Evolutionary conservation across 2,329 filamentous ascomycete species (phyloP).

Genomic region (Apiospora rasikravindrae): DNA sequence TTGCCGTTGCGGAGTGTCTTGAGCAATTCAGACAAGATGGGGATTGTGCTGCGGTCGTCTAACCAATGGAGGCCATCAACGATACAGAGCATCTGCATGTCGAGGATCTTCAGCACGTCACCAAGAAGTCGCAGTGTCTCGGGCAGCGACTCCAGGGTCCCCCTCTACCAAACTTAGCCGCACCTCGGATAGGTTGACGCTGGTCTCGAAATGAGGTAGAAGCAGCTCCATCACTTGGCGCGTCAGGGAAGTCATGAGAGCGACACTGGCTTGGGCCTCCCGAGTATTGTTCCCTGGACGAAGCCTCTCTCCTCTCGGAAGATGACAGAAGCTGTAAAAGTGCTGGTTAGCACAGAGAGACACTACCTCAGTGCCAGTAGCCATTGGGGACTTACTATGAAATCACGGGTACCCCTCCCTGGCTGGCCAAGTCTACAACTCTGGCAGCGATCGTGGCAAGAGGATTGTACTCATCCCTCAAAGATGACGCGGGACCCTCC

Average conservation of each 20-base stretch:
- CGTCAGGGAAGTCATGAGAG: neutral
- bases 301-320: neutral
- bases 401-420: neutral
- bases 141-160: neutral
- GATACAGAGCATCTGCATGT: neutral
- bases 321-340: neutral
- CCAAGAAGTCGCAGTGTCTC: neutral
- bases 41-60: neutral
- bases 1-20: neutral
- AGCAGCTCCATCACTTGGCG: constrained; percentile 14
- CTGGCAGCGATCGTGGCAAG: neutral
- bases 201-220: neutral
- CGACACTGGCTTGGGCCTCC: neutral
- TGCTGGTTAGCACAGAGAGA: neutral
- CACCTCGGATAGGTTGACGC: neutral
- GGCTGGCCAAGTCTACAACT: neutral
- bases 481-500: neutral
- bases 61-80: constrained; percentile 6
- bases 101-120: neutral
- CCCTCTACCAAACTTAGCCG: neutral
- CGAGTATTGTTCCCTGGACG: neutral
- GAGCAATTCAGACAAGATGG: neutral
- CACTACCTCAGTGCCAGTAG: too few species aligned
- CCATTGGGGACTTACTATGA: neutral
- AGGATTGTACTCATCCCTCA: neutral